Percentiles rank a stretch among this genome's conserved stretches.
These are phyloP conservation scores for Lyophyllum shimeji DNA, from an alignment of 768 basidiomycete genomes.

Conservation along the genomic window DNA sequence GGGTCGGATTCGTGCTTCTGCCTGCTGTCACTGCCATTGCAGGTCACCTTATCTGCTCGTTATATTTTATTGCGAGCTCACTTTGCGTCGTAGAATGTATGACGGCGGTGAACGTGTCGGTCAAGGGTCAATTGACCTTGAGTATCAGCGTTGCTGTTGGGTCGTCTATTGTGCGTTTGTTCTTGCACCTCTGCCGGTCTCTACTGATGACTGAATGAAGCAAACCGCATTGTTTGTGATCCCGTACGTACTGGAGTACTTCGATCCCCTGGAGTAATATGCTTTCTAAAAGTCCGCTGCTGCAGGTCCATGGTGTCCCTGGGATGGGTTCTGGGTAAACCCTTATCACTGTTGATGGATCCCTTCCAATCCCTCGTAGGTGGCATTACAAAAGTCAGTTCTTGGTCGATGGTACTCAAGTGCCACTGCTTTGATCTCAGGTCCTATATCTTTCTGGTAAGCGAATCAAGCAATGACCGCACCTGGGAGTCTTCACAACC, in stretches of 20 bases:
- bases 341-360: slow-evolving; percentile 81
- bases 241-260: slow-evolving; percentile 54
- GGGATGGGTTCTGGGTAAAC: slow-evolving; percentile 82
- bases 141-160: slow-evolving; percentile 90
- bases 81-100: slow-evolving; percentile 83
- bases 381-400: slow-evolving; percentile 24
- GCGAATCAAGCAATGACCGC: background rate
- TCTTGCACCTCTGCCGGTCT: background rate
- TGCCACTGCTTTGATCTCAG: slow-evolving; percentile 45
- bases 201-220: slow-evolving; percentile 31
- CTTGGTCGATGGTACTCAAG: slow-evolving; percentile 4
- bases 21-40: slow-evolving; percentile 83
- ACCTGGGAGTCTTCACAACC: background rate
- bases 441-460: slow-evolving; percentile 23
- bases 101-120: slow-evolving; percentile 87
- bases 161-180: slow-evolving; percentile 65
- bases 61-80: background rate
- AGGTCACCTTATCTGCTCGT: slow-evolving; percentile 36
- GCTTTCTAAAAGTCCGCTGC: background rate
- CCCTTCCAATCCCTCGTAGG: slow-evolving; percentile 77
- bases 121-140: slow-evolving; percentile 85
- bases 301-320: slow-evolving; percentile 70
- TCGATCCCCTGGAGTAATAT: background rate
- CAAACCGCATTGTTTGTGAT: slow-evolving; percentile 87
- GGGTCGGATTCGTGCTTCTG: slow-evolving; percentile 85